A percentile compares a stretch with the other conserved stretches of the same genome.
These are phyloP conservation scores for Cladobotryum mycophilum DNA, from an alignment of 2,329 filamentous ascomycete genomes.

Conservation along the genomic window DNA sequence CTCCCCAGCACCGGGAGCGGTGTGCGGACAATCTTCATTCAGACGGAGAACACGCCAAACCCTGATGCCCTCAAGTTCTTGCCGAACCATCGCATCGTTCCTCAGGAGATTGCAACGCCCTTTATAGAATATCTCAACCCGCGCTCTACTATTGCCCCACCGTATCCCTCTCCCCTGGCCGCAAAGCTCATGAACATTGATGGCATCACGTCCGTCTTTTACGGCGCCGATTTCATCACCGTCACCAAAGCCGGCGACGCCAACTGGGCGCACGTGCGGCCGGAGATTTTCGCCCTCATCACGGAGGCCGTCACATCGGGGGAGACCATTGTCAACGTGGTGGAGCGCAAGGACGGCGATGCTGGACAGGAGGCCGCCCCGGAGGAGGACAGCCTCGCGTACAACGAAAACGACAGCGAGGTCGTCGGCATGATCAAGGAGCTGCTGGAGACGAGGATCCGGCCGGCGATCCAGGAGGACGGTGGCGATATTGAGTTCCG, in stretches of 20 bases:
- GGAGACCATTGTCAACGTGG: conserved; percentile 69
- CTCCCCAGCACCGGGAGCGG: conserved; percentile 27
- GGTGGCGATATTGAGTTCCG: conserved; percentile 95
- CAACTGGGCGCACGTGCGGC: conserved; percentile 91
- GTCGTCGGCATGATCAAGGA: conserved; percentile 99
- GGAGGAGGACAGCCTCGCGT: conserved; percentile 65
- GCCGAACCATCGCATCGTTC: conserved; percentile 81
- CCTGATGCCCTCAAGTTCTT: conserved; percentile 94
- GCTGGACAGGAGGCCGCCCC: conserved; percentile 24
- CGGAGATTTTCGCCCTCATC: conserved; percentile 91
- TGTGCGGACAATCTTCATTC: conserved; percentile 85
- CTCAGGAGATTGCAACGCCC: conserved; percentile 61
- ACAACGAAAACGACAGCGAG: conserved; percentile 87
- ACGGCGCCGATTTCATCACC: conserved; percentile 92
- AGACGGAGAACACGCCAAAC: conserved; percentile 92
- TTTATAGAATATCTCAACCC: conserved; percentile 92
- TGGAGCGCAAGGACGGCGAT: conserved; percentile 53
- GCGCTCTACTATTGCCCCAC: conserved; percentile 79
- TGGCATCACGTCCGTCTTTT: conserved; percentile 91
- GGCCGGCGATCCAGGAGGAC: conserved; percentile 94
- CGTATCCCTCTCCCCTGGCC: conserved; percentile 85
- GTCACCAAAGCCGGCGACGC: conserved; percentile 84
- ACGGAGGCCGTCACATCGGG: conserved; percentile 86
- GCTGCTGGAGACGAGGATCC: conserved; percentile 86
- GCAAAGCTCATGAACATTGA: conserved; percentile 89